Evolutionary conservation across 2,329 filamentous ascomycete species (phyloP), one percentile per base, ranked within the genome.

Genomic region (Hawksworthiomyces lignivorus): DNA sequence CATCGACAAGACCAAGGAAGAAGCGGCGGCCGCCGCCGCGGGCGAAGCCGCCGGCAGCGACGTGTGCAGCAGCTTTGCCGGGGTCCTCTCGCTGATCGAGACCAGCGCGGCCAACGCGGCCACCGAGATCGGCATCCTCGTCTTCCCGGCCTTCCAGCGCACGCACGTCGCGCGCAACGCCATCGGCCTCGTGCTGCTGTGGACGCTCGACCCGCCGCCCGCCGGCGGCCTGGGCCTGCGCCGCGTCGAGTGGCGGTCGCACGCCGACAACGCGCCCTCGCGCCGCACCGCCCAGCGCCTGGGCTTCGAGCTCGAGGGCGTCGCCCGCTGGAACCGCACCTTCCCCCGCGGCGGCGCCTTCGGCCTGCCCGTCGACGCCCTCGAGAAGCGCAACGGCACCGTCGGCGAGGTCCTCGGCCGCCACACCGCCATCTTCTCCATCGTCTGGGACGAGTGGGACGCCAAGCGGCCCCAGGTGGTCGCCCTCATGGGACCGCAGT

Each of bases 401-500:
- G 22, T 11, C 7, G 21, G 21, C 10, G 46, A 48, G 29, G 12
- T 21, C 8, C 38, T 20, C 2, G 46, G 46, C 12, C 34, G 39
- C 14, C 43, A 48, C 29, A 40, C 36, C n/a, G 43, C 46, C 14
- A 8, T 34, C 10, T 45, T 27, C 19, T 39, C 46, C 3, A 33
- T 48, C 14, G 46, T 45, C 10, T 48, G 46, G 46, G 46, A 48
- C 27, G 43, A 45, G 31, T 48, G 46, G 46, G 46, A 48, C 4
- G 28, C 6, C 9, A 45, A 45, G 22, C 43, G 43, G 12, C 29
- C 39, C 7, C 8, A 12, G 8, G 39, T 45, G 5, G 3, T 39
- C 12, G 39, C 28, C 7, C 22, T 36, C 24, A 45, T 45, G 43
- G 36, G 39, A 32, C 5, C n/a, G n/a, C n/a, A n/a, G n/a, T n/a